phyloP scores from a whole-genome alignment of 2,329 filamentous ascomycete species.

The Colletotrichum zoysiae region DNA sequence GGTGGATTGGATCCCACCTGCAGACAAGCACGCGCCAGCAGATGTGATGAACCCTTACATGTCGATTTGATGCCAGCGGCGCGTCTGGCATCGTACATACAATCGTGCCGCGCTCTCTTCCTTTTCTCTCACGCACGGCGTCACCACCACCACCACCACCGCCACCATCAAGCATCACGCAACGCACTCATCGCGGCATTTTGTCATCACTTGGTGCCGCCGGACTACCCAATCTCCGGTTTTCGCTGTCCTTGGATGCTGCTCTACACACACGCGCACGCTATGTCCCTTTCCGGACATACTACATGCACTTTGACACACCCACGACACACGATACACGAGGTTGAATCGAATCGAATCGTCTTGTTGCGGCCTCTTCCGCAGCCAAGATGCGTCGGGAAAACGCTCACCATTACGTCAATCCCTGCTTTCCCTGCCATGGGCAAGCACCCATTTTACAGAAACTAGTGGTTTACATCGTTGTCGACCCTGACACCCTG shows the following conservation, averaged over 20 bases:
- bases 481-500: slow-evolving; percentile 9
- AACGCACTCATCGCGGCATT: slow-evolving; percentile 1
- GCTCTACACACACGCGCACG: background rate
- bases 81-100: slow-evolving; percentile 15
- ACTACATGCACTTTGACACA: slow-evolving; percentile 28
- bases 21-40: slow-evolving; percentile 39
- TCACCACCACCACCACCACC: background rate
- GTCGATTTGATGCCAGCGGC: slow-evolving; percentile 23
- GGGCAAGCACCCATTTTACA: background rate
- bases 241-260: slow-evolving; percentile 17
- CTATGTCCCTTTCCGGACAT: slow-evolving; percentile 1
- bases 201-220: slow-evolving; percentile 1
- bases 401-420: slow-evolving; percentile 26
- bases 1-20: slow-evolving; percentile 39
- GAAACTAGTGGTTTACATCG: background rate
- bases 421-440: slow-evolving; percentile 6
- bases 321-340: slow-evolving; percentile 23
- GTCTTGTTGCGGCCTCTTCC: slow-evolving; percentile 23
- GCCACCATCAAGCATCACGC: slow-evolving; percentile 12
- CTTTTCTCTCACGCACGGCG: background rate
- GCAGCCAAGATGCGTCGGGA: slow-evolving; percentile 4
- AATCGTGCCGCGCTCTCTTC: slow-evolving; percentile 17
- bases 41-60: slow-evolving; percentile 41
- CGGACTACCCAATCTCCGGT: slow-evolving; percentile 1
- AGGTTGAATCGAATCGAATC: slow-evolving; percentile 26